Conservation (phyloP, 257 asterid genomes). For the Ballota nigra region DNA sequence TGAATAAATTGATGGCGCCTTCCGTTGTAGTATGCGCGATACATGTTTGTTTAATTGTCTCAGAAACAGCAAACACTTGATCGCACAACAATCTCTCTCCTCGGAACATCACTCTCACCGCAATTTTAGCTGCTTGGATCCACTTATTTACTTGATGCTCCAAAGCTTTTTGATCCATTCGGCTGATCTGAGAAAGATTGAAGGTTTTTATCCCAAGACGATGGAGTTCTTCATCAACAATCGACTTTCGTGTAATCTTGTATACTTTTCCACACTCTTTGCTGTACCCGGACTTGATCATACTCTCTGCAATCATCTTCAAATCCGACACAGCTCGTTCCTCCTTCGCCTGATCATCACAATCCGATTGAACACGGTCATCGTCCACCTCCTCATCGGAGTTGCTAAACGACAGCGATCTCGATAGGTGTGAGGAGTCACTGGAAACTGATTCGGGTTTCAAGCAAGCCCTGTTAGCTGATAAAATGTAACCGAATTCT, state of each 20-base stretch:
- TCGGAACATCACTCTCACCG: conserved; percentile 44
- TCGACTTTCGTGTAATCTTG: conserved; percentile 45
- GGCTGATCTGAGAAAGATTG: conserved; percentile 38
- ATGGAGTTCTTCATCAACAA: conserved; percentile 53
- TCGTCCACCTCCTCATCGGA: conserved; percentile 40
- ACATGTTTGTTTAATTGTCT: conserved; percentile 54
- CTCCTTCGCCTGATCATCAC: conserved; percentile 29
- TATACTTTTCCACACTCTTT: conserved; percentile 58
- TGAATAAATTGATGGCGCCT: conserved; percentile 48
- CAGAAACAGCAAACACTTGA: conserved; percentile 46
- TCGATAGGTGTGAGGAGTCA: conserved; percentile 33
- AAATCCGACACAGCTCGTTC: conserved; percentile 55
- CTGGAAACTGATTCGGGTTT: conserved; percentile 56
- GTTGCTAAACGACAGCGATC: conserved; percentile 33
- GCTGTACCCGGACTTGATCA: conserved; percentile 62
- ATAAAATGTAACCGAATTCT: conserved; percentile 54
- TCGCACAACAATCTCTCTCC: conserved; percentile 65
- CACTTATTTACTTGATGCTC: conserved; percentile 44
- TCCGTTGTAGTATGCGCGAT: conserved; percentile 41
- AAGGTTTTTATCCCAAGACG: conserved; percentile 43
- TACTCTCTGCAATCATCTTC: conserved; percentile 55
- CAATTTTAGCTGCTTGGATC: conserved; percentile 43
- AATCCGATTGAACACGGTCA: background rate
- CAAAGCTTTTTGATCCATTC: conserved; percentile 35
- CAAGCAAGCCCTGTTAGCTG: conserved; percentile 41